Conservation (phyloP, 345 rosid genomes). For the Pseudoturritis turrita region DNA sequence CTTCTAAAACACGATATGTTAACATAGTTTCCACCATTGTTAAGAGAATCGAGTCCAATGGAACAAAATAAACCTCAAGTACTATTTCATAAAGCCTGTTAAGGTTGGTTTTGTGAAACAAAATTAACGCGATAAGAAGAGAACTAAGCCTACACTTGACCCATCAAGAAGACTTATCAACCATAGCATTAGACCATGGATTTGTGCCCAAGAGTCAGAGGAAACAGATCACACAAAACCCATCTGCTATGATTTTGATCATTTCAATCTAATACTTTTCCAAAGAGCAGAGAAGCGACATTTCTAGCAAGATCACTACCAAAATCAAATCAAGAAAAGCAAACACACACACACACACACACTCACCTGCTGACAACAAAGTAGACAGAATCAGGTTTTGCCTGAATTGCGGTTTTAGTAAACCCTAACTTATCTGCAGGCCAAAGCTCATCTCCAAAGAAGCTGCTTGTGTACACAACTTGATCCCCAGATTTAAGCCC, state of each 20-base stretch:
- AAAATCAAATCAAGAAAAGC: not conserved
- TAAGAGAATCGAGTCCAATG: too few species aligned
- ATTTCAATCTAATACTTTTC: not conserved
- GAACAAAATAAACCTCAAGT: too few species aligned
- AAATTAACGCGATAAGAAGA: not conserved
- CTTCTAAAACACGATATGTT: too few species aligned
- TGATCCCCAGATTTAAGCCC: conserved; percentile 93
- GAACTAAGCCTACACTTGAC: not conserved
- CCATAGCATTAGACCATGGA: not conserved
- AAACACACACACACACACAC: not conserved
- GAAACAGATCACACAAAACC: not conserved
- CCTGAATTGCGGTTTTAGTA: conserved; percentile 97
- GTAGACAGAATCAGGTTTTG: conserved; percentile 92
- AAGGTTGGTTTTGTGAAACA: not conserved
- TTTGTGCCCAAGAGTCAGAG: not conserved
- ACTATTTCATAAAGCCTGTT: too few species aligned
- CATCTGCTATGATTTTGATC: not conserved
- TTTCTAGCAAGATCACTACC: conserved; percentile 1
- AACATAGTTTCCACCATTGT: too few species aligned
- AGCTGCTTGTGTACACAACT: conserved; percentile 93
- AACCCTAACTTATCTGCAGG: conserved; percentile 98
- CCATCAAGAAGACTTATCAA: not conserved
- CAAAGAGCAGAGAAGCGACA: not conserved
- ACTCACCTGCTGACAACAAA: conserved; percentile 88
- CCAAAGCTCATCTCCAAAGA: conserved; percentile 99